Conservation (phyloP, 108 stramenopile genomes). For the Epipyxis sp. region DNA sequence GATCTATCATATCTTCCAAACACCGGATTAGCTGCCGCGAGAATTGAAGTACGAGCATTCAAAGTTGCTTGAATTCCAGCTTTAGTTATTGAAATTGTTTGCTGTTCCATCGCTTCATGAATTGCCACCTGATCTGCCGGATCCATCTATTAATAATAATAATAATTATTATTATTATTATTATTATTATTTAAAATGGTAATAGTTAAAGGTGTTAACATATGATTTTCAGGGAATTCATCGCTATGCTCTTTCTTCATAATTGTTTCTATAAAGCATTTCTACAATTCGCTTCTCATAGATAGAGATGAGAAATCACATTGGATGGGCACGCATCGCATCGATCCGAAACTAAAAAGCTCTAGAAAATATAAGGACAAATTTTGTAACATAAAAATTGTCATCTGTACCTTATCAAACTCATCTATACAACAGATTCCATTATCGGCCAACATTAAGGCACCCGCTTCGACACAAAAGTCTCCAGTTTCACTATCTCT, state of each 20-base stretch:
- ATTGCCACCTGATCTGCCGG: conserved; percentile 91
- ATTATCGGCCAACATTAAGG: conserved; percentile 98
- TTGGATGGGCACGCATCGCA: no score
- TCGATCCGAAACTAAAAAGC: no score
- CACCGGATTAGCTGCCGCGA: conserved; percentile 98
- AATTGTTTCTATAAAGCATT: no score
- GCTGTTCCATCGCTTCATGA: conserved; percentile 83
- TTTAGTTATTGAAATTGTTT: conserved; percentile 98
- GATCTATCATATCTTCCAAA: conserved; percentile 96
- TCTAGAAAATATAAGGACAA: no score
- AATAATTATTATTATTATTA: no score
- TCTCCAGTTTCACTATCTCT: conserved; percentile 97
- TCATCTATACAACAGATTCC: conserved; percentile 99
- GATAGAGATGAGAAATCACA: no score
- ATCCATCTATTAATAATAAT: conserved; percentile 30
- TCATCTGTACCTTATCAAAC: conserved; percentile 47
- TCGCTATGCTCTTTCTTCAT: no score
- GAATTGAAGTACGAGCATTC: conserved; percentile 94
- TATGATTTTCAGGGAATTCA: no score
- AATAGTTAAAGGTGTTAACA: no score
- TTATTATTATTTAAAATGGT: no score
- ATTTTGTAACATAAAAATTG: no score
- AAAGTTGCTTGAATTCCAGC: conserved; percentile 98
- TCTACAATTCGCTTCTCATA: no score
- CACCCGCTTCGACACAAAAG: conserved; percentile 96